These are phyloP conservation scores for Phytophthora tubulina DNA, from an alignment of 352 stramenopile species.

Conservation along the genomic window DNA sequence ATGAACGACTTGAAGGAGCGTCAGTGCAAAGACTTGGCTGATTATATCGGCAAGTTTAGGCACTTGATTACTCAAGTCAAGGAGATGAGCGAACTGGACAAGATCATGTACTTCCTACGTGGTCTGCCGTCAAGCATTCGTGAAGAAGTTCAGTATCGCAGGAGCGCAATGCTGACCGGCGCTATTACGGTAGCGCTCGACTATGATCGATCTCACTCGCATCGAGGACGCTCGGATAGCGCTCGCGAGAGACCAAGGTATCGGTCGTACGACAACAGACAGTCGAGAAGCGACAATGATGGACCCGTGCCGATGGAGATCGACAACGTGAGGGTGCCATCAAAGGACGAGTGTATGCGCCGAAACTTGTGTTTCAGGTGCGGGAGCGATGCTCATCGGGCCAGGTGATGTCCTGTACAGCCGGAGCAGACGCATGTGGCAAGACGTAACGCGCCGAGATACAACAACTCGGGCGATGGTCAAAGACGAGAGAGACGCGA, in stretches of 20 bases:
- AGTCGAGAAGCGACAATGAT: slow-evolving; percentile 6
- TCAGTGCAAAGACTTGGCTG: slow-evolving; percentile 17
- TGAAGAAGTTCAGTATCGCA: slow-evolving; percentile 19
- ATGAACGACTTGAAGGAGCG: slow-evolving; percentile 19
- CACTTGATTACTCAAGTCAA: slow-evolving; percentile 22
- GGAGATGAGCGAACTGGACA: slow-evolving; percentile 24
- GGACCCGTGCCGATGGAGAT: slow-evolving; percentile 27
- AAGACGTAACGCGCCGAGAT: too few relatives aligned
- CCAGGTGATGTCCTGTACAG: slow-evolving; percentile 7
- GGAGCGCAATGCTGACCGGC: slow-evolving; percentile 10
- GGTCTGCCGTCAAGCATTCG: slow-evolving; percentile 10
- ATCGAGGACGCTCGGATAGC: neutral
- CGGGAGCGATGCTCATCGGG: slow-evolving; percentile 11
- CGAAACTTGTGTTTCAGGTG: slow-evolving; percentile 29
- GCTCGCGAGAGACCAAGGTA: slow-evolving; percentile 15
- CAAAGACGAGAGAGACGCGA: too few relatives aligned
- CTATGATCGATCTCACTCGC: neutral
- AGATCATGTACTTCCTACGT: slow-evolving; percentile 18
- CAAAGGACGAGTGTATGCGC: slow-evolving; percentile 22
- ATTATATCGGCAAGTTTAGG: slow-evolving; percentile 14
- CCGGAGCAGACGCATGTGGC: slow-evolving; percentile 1
- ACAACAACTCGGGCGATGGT: too few relatives aligned
- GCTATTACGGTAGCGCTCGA: slow-evolving; percentile 1
- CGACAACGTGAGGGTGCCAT: slow-evolving; percentile 15
- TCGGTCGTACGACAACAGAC: slow-evolving; percentile 23